Conservation (phyloP, 352 stramenopile species). For the Blastocystis sp. region DNA sequence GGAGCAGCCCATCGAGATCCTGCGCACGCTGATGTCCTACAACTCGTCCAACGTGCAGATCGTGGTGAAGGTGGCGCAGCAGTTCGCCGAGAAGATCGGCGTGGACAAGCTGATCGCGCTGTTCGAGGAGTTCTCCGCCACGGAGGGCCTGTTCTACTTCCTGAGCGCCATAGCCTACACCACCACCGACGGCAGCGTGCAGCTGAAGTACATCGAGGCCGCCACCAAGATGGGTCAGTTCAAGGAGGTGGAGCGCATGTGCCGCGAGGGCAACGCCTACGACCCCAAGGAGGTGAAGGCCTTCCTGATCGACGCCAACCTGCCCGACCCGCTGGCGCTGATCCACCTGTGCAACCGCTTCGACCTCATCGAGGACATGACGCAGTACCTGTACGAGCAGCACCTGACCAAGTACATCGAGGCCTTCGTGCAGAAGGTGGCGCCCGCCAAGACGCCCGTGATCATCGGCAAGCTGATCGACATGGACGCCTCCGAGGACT, state of each 20-base stretch:
- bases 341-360: slow-evolving; percentile 99
- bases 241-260: slow-evolving; percentile 98
- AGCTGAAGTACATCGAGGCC: slow-evolving; percentile 99
- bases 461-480: slow-evolving; percentile 98
- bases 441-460: slow-evolving; percentile 92
- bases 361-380: slow-evolving; percentile 98
- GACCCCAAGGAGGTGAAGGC: slow-evolving; percentile 97
- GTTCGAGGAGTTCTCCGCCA: slow-evolving; percentile 98
- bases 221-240: slow-evolving; percentile 98
- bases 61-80: slow-evolving; percentile 94
- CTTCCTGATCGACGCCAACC: slow-evolving; percentile 98
- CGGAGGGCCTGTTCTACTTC: slow-evolving; percentile 97
- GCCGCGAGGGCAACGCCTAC: slow-evolving; percentile 98
- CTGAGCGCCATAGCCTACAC: slow-evolving; percentile 96
- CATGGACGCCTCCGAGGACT: slow-evolving; percentile 97
- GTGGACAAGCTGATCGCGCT: slow-evolving; percentile 91
- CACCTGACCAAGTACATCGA: slow-evolving; percentile 99
- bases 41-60: slow-evolving; percentile 97
- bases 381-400: slow-evolving; percentile 98
- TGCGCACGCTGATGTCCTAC: slow-evolving; percentile 95
- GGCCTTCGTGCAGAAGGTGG: slow-evolving; percentile 92
- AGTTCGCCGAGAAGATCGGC: slow-evolving; percentile 89
- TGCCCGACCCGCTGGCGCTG: slow-evolving; percentile 93
- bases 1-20: slow-evolving; percentile 92
- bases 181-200: slow-evolving; percentile 90